phyloP scores from a whole-genome alignment of 352 stramenopile species.

The Globisporangium nodosum region DNA sequence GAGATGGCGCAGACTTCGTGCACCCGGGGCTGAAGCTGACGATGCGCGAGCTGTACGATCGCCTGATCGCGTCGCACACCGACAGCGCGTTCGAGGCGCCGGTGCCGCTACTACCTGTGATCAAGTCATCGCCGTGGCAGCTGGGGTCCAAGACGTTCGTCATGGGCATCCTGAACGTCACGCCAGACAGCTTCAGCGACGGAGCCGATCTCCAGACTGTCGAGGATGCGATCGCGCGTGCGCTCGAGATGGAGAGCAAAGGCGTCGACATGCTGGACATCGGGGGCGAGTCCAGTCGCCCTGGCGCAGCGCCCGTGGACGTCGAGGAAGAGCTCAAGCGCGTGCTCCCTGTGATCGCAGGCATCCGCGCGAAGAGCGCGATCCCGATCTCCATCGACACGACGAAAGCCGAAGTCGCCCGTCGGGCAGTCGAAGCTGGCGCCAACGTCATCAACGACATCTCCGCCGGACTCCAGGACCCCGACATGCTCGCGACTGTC shows the following conservation, averaged over 20 bases:
- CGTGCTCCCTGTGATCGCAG: constrained; percentile 92
- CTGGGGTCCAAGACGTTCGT: constrained; percentile 79
- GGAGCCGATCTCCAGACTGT: constrained; percentile 32
- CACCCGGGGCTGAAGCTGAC: constrained; percentile 77
- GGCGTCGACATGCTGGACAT: constrained; percentile 97
- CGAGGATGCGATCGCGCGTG: constrained; percentile 70
- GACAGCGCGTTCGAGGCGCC: constrained; percentile 26
- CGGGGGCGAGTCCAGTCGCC: constrained; percentile 97
- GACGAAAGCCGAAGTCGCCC: constrained; percentile 88
- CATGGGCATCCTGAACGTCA: constrained; percentile 99
- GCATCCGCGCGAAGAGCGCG: constrained; percentile 65
- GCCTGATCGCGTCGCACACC: constrained; percentile 19
- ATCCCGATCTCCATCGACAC: constrained; percentile 97
- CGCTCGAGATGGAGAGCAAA: constrained; percentile 83
- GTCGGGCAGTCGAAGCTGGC: constrained; percentile 86
- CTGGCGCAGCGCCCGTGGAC: constrained; percentile 86
- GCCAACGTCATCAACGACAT: constrained; percentile 98
- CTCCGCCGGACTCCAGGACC: constrained; percentile 91
- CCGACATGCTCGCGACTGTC: constrained; percentile 88
- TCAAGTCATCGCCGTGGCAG: constrained; percentile 34
- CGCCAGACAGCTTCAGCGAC: constrained; percentile 96
- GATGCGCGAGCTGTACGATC: constrained; percentile 66
- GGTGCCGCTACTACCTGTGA: constrained; percentile 45
- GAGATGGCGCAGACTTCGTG: constrained; percentile 31
- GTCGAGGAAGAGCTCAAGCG: constrained; percentile 90